Conservation (phyloP, 2,329 filamentous ascomycete genomes). For the Berkeleyomyces basicola region DNA sequence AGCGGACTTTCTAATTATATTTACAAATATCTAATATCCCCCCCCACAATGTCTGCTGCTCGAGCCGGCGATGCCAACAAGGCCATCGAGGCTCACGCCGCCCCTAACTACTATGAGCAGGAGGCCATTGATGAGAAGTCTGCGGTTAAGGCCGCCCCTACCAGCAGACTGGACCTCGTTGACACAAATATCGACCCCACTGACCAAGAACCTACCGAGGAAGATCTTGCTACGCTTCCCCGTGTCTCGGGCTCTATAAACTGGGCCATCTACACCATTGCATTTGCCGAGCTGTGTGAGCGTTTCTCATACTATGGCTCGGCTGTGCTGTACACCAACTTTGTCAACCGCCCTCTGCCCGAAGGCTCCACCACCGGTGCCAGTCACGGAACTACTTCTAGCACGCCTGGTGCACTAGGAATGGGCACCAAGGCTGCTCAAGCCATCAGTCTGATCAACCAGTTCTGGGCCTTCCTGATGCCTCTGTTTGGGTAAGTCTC, state of each 20-base stretch:
- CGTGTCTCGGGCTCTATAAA: slow-evolving; percentile 49
- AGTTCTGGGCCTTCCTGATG: slow-evolving; percentile 46
- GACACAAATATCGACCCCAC: slow-evolving; percentile 16
- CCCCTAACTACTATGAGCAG: background rate
- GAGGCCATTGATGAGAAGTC: slow-evolving; percentile 2
- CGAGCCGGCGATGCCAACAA: background rate
- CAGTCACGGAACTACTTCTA: slow-evolving; percentile 19
- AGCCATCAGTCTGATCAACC: slow-evolving; percentile 35
- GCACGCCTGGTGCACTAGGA: slow-evolving; percentile 35
- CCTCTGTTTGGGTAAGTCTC: slow-evolving; percentile 34
- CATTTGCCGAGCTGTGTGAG: slow-evolving; percentile 59
- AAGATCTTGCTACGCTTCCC: slow-evolving; percentile 43
- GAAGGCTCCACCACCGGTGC: slow-evolving; percentile 37
- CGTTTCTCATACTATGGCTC: slow-evolving; percentile 66
- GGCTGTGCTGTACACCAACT: slow-evolving; percentile 51
- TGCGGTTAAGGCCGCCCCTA: slow-evolving; percentile 12
- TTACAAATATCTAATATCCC: background rate
- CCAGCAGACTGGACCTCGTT: background rate
- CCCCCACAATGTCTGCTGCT: background rate
- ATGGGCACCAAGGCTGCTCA: slow-evolving; percentile 40
- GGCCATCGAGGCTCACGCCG: background rate
- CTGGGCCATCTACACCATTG: slow-evolving; percentile 50
- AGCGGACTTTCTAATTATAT: too few species aligned
- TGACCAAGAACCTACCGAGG: slow-evolving; percentile 37
- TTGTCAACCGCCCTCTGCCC: slow-evolving; percentile 40